Evolutionary conservation across 805 yeast genomes (phyloP), one percentile per base, ranked within the genome.

Genomic region (Starmera quercuum): DNA sequence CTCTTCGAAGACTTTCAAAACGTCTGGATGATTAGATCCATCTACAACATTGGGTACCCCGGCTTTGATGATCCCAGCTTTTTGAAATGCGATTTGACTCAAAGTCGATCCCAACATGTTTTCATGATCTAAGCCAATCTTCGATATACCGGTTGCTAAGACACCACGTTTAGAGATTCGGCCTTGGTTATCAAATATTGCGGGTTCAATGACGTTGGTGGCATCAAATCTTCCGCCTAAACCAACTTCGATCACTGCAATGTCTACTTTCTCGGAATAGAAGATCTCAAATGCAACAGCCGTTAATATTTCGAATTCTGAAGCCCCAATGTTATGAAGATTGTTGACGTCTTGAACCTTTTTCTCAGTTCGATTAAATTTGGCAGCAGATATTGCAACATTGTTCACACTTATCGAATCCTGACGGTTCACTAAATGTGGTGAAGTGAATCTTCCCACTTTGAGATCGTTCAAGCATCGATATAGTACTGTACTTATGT

Each of bases 211-310:
- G 0, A 83, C 83, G 59, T 90, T 90, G 0, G 98, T 90, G 1
- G 97, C 85, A 57, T 90, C 98, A 10, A 76, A 53, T 27, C 83
- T 57, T 0, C 98, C 98, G 3, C 98, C 98, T 6, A 92, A 61
- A 0, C 98, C 98, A 4, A 87, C 97, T 55, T 90, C 98, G n/a
- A 90, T 58, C 1, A 90, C 75, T 1, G 95, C 96, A 35, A 82
- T 59, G 17, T 80, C 77, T 6, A 87, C 81, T 1, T 67, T 56
- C 28, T 65, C 64, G 9, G 68, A 48, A 25, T 66, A 65, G 54
- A 92, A 92, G 17, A 85, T 72, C 45, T 80, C 73, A 46, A 86
- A 76, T 2, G 97, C 97, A 0, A 83, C 75, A 16, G 87, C 90
- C 0, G 97, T 85, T 30, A 86, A 61, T 6, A 83, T 47, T 53